Base-by-base conservation (phyloP, 2,329 filamentous ascomycete genomes). In the Akanthomyces lecanii region DNA sequence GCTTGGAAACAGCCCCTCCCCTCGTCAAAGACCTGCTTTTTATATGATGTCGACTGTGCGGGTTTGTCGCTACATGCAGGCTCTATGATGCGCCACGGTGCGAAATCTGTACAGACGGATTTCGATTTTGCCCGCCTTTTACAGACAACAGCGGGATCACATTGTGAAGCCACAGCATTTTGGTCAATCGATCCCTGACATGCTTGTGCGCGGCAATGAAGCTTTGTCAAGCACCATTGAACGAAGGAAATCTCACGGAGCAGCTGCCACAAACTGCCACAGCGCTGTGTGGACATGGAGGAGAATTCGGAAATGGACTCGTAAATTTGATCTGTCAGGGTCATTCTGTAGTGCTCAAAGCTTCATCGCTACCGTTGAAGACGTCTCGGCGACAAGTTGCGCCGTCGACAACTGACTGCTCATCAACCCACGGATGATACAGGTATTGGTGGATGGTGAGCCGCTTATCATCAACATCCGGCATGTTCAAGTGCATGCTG, bases 321-420 rank as follows among this genome's bases (percentile, higher is more conserved):
- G 62, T 63, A 63, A 62, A 63, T 59, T 54, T 54, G 62, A 63
- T 36, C 62, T 59, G 8, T n/a, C 48, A 59, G 48, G 62, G 33
- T 63, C 62, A 53, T n/a, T 48, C 8, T 63, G 62, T 63, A 63
- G 62, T 63, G 28, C 40, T 59, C 45, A 30, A 63, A 54, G 55
- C 48, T 63, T 56, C 53, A n/a, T 53, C 45, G 62, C 47, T 33
- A 28, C 25, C 30, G 48, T 40, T 55, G 61, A 42, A 4, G 48
- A 50, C 23, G 42, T 23, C 44, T 11, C 8, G 18, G 42, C 21
- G 48, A 45, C 58, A 42, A 14, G 33, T 25, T 8, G 38, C 42
- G 42, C 21, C 38, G 48, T 53, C 60, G 30, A 51, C 53, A 47
- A 50, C 47, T 33, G 36, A 44, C 60, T 33, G 51, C 36, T 38